phyloP scores from a whole-genome alignment of 139 green algal species.

The Yamagishiella unicocca region DNA sequence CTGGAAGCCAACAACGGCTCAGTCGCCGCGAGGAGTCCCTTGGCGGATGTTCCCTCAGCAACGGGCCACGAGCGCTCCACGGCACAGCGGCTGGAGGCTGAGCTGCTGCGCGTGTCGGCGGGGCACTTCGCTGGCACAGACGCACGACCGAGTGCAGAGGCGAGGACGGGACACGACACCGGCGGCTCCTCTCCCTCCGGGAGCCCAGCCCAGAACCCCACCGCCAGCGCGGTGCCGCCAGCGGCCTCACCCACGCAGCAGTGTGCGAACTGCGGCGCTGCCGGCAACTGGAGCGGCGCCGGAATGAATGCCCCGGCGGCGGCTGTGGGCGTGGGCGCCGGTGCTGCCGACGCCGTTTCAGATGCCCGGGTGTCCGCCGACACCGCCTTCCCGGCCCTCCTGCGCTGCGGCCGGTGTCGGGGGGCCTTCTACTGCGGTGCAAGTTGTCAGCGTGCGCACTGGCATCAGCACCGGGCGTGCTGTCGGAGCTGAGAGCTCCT shows the following conservation, averaged over 20 bases:
- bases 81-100: not conserved
- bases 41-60: not conserved
- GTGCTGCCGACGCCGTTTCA: not conserved
- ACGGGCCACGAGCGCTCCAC: not conserved
- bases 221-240: not conserved
- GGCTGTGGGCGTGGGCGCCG: not conserved
- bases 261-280: not conserved
- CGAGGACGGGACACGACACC: not conserved
- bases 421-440: not conserved
- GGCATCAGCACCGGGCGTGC: not conserved
- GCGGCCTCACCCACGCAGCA: not conserved
- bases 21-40: too few relatives aligned
- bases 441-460: not conserved
- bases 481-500: conserved; percentile 23
- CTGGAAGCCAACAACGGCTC: too few relatives aligned
- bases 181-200: too few relatives aligned
- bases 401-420: conserved; percentile 23
- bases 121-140: not conserved
- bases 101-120: not conserved
- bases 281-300: not conserved
- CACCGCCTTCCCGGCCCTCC: not conserved
- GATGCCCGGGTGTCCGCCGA: not conserved
- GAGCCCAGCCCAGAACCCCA: not conserved
- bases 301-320: not conserved
- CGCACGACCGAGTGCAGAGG: not conserved